Conservation (phyloP, 2,329 filamentous ascomycete genomes). For the Pezizomycotina sp. region DNA sequence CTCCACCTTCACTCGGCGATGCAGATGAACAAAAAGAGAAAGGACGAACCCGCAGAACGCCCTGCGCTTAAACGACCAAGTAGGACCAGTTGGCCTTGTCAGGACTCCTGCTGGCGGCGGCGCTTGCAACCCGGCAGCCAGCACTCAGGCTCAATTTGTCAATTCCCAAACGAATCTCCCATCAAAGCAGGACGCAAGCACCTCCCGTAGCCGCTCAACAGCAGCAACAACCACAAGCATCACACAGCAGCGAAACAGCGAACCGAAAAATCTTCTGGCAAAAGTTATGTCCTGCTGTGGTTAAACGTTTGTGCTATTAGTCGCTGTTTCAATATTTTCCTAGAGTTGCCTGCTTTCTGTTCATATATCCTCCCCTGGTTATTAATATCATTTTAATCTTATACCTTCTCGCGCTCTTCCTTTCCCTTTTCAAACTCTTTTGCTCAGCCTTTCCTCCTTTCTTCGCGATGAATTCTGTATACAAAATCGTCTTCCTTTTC, state of each 20-base stretch:
- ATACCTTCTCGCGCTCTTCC: not conserved
- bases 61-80: conserved; percentile 59
- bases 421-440: conserved; percentile 4
- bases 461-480: conserved; percentile 7
- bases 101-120: conserved; percentile 47
- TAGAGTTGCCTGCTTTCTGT: conserved; percentile 16
- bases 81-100: conserved; percentile 49
- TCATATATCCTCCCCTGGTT: conserved; percentile 3
- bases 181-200: conserved; percentile 45
- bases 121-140: conserved; percentile 68
- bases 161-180: conserved; percentile 81
- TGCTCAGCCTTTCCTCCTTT: conserved; percentile 5
- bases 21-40: conserved; percentile 55
- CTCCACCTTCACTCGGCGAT: conserved; percentile 73
- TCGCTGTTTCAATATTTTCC: conserved; percentile 18
- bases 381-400: not conserved
- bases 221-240: conserved; percentile 32
- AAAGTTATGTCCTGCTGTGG: conserved; percentile 95
- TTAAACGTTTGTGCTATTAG: conserved; percentile 31
- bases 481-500: conserved; percentile 10
- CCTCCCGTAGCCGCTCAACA: conserved; percentile 43
- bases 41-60: conserved; percentile 55
- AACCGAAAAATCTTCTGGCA: conserved; percentile 64
- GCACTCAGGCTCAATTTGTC: conserved; percentile 91
- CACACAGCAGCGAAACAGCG: conserved; percentile 42